Evolutionary conservation across 2,329 filamentous ascomycete genomes (phyloP).

Genomic region (Domatiomyces globalis): DNA sequence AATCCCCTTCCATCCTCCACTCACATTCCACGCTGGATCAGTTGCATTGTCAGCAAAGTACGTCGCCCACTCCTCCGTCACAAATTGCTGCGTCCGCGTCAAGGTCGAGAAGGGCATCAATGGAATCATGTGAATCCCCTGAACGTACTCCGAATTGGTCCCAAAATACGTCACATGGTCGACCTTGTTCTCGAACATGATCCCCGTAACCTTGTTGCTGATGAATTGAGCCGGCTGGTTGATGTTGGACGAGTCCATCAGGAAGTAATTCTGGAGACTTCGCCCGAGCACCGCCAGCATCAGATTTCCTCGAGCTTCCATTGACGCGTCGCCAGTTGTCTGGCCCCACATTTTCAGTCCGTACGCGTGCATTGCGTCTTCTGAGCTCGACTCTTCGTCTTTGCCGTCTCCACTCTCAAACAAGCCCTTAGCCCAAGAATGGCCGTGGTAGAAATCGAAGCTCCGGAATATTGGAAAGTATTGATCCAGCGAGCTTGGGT

Average conservation of each 20-base stretch:
- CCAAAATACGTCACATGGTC: constrained; percentile 90
- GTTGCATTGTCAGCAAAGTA: constrained; percentile 59
- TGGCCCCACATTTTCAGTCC: constrained; percentile 89
- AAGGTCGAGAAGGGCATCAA: constrained; percentile 54
- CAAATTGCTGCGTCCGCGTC: constrained; percentile 54
- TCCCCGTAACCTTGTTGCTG: constrained; percentile 56
- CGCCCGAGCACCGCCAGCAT: constrained; percentile 69
- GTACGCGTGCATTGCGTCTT: constrained; percentile 78
- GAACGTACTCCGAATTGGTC: constrained; percentile 53
- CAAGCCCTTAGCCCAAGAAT: constrained; percentile 67
- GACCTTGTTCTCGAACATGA: constrained; percentile 86
- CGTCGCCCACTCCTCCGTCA: constrained; percentile 65
- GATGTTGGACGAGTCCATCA: constrained; percentile 56
- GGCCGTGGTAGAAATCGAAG: constrained; percentile 92
- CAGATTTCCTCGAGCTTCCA: constrained; percentile 71
- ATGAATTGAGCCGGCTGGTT: constrained; percentile 64
- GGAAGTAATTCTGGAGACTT: constrained; percentile 65
- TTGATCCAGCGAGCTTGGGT: constrained; percentile 54
- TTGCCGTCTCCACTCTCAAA: constrained; percentile 41
- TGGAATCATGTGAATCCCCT: constrained; percentile 71
- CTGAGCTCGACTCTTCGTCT: constrained; percentile 64
- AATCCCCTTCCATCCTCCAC: constrained; percentile 74
- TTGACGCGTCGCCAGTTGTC: constrained; percentile 57
- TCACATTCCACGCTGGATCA: constrained; percentile 40
- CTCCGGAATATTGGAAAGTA: constrained; percentile 68